These are phyloP conservation scores for Hypholoma sublateritium DNA, from an alignment of 768 basidiomycete species.

Conservation along the genomic window DNA sequence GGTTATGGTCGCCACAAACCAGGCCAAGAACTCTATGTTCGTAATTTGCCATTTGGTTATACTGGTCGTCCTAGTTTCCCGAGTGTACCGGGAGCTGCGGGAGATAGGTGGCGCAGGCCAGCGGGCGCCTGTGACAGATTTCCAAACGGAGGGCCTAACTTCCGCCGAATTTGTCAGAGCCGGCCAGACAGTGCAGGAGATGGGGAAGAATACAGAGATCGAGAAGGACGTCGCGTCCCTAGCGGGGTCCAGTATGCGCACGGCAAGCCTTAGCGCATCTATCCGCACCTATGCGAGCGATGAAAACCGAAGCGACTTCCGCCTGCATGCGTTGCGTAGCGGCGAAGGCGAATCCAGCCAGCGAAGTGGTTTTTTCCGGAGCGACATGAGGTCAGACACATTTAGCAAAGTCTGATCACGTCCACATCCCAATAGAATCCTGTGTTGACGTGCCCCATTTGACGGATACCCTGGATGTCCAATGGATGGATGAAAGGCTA, in stretches of 20 bases:
- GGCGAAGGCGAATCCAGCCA: not conserved
- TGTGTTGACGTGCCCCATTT: not conserved
- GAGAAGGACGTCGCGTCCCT: not conserved
- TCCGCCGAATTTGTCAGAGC: constrained; percentile 1
- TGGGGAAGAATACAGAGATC: not conserved
- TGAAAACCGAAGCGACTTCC: not conserved
- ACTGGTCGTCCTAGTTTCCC: constrained; percentile 3
- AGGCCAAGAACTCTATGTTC: constrained; percentile 5
- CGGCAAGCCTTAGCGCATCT: not conserved
- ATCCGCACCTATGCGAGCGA: not conserved
- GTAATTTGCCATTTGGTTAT: constrained; percentile 14
- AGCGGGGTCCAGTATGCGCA: not conserved
- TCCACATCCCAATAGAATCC: not conserved
- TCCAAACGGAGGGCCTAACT: constrained; percentile 6
- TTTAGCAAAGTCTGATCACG: not conserved
- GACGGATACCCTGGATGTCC: too few species aligned
- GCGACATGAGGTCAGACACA: not conserved
- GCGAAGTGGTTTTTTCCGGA: not conserved
- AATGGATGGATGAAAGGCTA: too few species aligned
- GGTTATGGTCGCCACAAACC: not conserved
- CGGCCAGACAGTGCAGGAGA: not conserved
- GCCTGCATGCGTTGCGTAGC: not conserved
- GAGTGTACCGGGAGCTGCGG: constrained; percentile 11
- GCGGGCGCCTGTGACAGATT: not conserved
- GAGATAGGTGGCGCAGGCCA: not conserved